Evolutionary conservation across 148 eudicot genomes (phyloP).

Genomic region (Rhododendron ovatum): DNA sequence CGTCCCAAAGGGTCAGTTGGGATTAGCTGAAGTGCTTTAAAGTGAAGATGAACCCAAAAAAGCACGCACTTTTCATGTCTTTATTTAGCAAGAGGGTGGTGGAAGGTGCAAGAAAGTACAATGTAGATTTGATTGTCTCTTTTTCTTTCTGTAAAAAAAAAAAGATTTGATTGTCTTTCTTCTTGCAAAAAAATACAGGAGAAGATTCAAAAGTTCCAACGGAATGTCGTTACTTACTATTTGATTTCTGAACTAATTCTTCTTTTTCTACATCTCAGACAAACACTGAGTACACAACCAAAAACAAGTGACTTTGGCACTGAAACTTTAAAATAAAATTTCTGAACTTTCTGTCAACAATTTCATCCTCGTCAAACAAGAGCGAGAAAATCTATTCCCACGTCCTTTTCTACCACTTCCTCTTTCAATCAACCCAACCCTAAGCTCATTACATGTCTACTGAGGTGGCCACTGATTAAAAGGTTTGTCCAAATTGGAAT

Average conservation of each 20-base stretch:
- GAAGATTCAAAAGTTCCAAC: neutral
- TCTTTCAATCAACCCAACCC: neutral
- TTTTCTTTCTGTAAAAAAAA: too few species aligned
- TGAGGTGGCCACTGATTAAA: neutral
- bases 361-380: neutral
- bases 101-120: neutral
- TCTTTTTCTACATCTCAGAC: neutral
- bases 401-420: neutral
- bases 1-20: neutral
- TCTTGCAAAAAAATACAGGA: neutral
- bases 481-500: neutral
- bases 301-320: neutral
- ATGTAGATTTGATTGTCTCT: neutral
- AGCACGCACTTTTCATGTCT: neutral
- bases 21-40: neutral
- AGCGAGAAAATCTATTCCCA: neutral
- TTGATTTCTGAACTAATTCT: neutral
- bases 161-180: neutral
- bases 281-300: neutral
- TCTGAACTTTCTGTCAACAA: neutral
- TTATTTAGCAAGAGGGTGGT: neutral
- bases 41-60: neutral
- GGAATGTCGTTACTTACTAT: neutral
- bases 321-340: neutral
- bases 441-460: neutral